Evolutionary conservation across 2,329 filamentous ascomycete species (phyloP).

Genomic region (Onygenales sp.): DNA sequence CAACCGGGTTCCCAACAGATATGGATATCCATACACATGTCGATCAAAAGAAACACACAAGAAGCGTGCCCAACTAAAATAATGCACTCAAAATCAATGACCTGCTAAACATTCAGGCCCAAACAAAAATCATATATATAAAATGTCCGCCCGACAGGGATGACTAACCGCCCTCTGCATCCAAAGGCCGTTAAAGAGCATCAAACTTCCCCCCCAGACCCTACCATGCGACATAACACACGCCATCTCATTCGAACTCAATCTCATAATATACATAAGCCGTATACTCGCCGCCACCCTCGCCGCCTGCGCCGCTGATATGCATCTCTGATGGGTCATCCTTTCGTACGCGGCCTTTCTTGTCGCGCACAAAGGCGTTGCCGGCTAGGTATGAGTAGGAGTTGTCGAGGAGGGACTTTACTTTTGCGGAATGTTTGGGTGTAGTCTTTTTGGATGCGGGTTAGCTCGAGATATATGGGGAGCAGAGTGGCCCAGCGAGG

Average conservation of each 20-base stretch:
- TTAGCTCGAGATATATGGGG: slow-evolving; percentile 7
- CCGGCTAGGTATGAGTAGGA: slow-evolving; percentile 87
- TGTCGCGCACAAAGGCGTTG: slow-evolving; percentile 88
- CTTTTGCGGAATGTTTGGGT: slow-evolving; percentile 70
- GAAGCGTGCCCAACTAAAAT: too few species aligned
- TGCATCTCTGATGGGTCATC: slow-evolving; percentile 84
- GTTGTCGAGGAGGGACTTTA: slow-evolving; percentile 67
- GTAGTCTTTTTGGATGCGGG: slow-evolving; percentile 52
- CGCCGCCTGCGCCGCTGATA: slow-evolving; percentile 47
- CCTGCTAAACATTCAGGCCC: too few species aligned
- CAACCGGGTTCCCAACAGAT: too few species aligned
- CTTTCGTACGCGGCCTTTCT: slow-evolving; percentile 83
- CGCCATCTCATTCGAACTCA: slow-evolving; percentile 50
- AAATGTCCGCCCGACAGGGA: too few species aligned
- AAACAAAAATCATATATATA: too few species aligned
- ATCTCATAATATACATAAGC: slow-evolving; percentile 97
- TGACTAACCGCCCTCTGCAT: too few species aligned
- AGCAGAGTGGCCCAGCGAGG: neutral
- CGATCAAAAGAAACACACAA: too few species aligned
- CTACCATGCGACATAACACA: neutral
- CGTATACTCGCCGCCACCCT: slow-evolving; percentile 68
- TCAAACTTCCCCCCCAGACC: neutral
- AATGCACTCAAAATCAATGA: too few species aligned
- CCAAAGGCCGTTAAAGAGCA: too few species aligned
- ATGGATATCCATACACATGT: too few species aligned